These are phyloP conservation scores for Pterulicium gracile DNA, from an alignment of 1,284 basidiomycete species.

Conservation along the genomic window DNA sequence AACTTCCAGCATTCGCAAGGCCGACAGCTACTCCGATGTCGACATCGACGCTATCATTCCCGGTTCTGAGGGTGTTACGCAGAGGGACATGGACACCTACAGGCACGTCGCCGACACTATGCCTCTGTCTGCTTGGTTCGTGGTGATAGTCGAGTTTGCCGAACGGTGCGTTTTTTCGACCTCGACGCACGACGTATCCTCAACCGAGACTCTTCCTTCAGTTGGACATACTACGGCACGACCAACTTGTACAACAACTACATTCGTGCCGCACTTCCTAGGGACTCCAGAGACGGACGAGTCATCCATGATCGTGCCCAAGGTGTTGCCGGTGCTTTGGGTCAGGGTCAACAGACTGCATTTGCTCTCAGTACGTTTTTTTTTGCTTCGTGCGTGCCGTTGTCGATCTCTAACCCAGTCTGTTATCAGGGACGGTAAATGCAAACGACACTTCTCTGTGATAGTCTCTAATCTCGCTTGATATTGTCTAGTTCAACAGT, in stretches of 20 bases:
- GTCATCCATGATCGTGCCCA: conserved; percentile 28
- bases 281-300: conserved; percentile 35
- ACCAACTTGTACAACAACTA: conserved; percentile 39
- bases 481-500: conserved; percentile 25
- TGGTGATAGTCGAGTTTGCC: conserved; percentile 39
- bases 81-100: conserved; percentile 34
- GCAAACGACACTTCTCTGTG: background rate
- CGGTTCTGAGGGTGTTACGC: conserved; percentile 38
- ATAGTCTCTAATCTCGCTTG: background rate
- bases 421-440: background rate
- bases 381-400: background rate
- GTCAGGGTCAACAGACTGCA: conserved; percentile 30
- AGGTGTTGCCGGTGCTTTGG: conserved; percentile 37
- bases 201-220: conserved; percentile 8
- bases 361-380: conserved; percentile 25
- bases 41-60: conserved; percentile 17
- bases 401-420: background rate
- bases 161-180: conserved; percentile 28
- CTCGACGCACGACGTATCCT: background rate
- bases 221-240: conserved; percentile 37
- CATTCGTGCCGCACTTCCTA: conserved; percentile 36
- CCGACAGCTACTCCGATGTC: background rate
- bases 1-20: conserved; percentile 2
- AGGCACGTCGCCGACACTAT: conserved; percentile 33
- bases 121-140: conserved; percentile 30